These are phyloP conservation scores for Calonectria naviculata DNA, from an alignment of 2,329 filamentous ascomycete species.

Conservation along the genomic window DNA sequence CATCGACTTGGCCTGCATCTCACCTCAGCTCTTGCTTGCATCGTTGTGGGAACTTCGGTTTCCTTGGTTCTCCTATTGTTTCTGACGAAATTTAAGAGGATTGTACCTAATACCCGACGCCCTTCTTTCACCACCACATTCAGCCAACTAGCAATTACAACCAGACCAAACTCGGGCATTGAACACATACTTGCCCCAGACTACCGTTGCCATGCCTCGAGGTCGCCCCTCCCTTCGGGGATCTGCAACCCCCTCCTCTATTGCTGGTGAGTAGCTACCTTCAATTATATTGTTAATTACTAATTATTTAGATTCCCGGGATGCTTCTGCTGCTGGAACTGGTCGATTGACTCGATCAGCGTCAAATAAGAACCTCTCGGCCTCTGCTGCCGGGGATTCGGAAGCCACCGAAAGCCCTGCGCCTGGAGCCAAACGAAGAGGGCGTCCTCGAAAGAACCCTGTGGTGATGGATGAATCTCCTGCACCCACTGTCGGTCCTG, in stretches of 20 bases:
- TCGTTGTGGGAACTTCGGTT: background rate
- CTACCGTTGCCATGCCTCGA: conserved; percentile 41
- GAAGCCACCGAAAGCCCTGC: conserved; percentile 5
- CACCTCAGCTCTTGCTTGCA: background rate
- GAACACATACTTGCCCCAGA: background rate
- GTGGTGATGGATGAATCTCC: conserved; percentile 15
- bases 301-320: conserved; percentile 31
- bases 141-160: background rate
- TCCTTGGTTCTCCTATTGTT: background rate
- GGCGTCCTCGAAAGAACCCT: conserved; percentile 36
- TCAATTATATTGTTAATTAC: background rate
- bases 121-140: background rate
- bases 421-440: conserved; percentile 31
- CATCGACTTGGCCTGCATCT: conserved; percentile 22
- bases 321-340: conserved; percentile 25
- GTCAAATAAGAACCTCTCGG: conserved; percentile 28
- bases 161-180: background rate
- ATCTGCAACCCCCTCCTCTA: conserved; percentile 25
- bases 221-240: conserved; percentile 41
- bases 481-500: background rate
- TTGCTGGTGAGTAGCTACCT: conserved; percentile 15
- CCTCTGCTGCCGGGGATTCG: conserved; percentile 4
- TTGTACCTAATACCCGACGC: background rate
- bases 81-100: background rate
- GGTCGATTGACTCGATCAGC: conserved; percentile 42